A percentile compares a stretch with the other conserved stretches of the same genome.
phyloP scores from a whole-genome alignment of 2,329 filamentous ascomycete species.

The Fusarium tricinctum region DNA sequence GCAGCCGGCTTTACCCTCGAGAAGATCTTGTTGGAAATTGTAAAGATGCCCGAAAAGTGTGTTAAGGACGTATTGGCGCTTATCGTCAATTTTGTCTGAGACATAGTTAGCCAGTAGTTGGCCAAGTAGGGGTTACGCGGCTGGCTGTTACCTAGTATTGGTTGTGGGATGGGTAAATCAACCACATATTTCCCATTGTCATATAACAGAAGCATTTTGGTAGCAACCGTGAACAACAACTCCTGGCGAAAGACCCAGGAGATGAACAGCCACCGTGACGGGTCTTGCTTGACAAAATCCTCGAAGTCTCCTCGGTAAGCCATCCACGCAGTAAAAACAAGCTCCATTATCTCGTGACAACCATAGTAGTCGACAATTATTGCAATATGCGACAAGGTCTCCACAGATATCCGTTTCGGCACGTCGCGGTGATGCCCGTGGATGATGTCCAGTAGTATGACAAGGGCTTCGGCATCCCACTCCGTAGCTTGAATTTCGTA shows the following conservation, averaged over 20 bases:
- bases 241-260: constrained; percentile 30
- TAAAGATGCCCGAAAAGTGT: constrained; percentile 26
- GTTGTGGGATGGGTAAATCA: constrained; percentile 28
- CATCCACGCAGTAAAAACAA: constrained; percentile 29
- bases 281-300: constrained; percentile 14
- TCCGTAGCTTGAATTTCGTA: constrained; percentile 27
- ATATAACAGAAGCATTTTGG: constrained; percentile 4
- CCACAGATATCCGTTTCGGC: constrained; percentile 36
- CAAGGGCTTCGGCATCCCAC: constrained; percentile 50
- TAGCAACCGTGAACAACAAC: constrained; percentile 4
- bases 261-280: constrained; percentile 23
- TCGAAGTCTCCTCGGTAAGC: constrained; percentile 9
- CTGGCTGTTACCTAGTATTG: constrained; percentile 24
- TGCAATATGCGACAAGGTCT: constrained; percentile 48
- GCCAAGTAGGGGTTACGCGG: too few relatives aligned
- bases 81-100: constrained; percentile 21
- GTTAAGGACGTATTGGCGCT: constrained; percentile 19
- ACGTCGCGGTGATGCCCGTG: constrained; percentile 48
- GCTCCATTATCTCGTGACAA: constrained; percentile 47
- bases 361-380: constrained; percentile 52
- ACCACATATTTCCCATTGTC: constrained; percentile 17
- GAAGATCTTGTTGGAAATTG: constrained; percentile 23
- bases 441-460: constrained; percentile 50
- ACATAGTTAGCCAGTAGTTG: background rate
- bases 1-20: constrained; percentile 22